A percentile compares a stretch with the other conserved stretches of the same genome.
Conservation (phyloP, 805 yeast species). For the Starmera dryadoides region DNA sequence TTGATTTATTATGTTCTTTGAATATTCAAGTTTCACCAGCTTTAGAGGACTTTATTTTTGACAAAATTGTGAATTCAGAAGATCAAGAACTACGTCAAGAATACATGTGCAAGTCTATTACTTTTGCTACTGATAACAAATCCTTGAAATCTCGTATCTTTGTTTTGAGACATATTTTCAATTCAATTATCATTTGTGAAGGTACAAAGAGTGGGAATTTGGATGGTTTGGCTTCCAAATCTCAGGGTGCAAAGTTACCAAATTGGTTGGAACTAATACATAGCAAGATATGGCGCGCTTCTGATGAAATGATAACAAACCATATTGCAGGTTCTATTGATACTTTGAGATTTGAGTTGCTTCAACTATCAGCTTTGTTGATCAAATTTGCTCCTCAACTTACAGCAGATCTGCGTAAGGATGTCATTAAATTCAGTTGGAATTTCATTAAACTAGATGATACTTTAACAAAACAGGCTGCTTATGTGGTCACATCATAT, state of each 20-base stretch:
- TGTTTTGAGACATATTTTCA: conserved; percentile 54
- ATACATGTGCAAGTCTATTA: conserved; percentile 46
- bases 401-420: conserved; percentile 61
- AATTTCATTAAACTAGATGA: conserved; percentile 86
- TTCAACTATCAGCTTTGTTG: conserved; percentile 74
- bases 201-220: conserved; percentile 42
- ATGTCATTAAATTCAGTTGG: conserved; percentile 92
- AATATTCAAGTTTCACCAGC: conserved; percentile 37
- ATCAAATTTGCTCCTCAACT: conserved; percentile 59
- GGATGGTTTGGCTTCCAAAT: conserved; percentile 33
- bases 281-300: conserved; percentile 66
- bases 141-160: conserved; percentile 51
- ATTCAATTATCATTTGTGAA: conserved; percentile 59
- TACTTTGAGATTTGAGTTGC: conserved; percentile 62
- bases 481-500: conserved; percentile 80
- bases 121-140: conserved; percentile 38
- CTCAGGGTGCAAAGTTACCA: conserved; percentile 24
- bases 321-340: conserved; percentile 67
- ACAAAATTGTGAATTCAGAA: conserved; percentile 42
- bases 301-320: conserved; percentile 41
- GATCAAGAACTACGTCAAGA: conserved; percentile 40
- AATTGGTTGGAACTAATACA: conserved; percentile 63
- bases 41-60: conserved; percentile 52
- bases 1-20: conserved; percentile 37
- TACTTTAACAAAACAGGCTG: conserved; percentile 81